Evolutionary conservation across 2,329 filamentous ascomycete species (phyloP), one percentile per base, ranked within the genome.

Genomic region (Allantophomopsis lycopodina): DNA sequence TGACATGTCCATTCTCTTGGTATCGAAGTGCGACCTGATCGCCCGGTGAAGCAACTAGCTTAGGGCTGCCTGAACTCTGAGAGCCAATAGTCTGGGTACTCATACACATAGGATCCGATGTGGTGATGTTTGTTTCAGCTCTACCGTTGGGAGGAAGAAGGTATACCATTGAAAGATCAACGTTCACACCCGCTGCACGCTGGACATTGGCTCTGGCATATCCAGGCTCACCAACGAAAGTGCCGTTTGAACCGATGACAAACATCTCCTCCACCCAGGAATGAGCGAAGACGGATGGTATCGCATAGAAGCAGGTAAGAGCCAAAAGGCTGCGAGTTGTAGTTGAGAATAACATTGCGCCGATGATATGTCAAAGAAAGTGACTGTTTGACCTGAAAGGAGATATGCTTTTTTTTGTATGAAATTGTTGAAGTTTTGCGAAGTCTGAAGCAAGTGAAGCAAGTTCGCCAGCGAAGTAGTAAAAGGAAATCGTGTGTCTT

Each of bases 221-320:
- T 23, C 89, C 89, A 17, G 73, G 64, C 7, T 69, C 57, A 20
- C 82, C 82, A 15, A 78, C 64, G 55, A 87, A 85, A 28, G 75
- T 75, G 40, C 87, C 88, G 50, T 86, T 82, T 20, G 73, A 57
- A 39, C 76, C 73, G 55, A 95, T 77, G 42, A 76, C 74, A 45
- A 68, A 73, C 37, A 89, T 66, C 51, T 79, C 67, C 60, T 95
- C 87, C 36, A 89, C 71, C 88, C 88, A 95, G 14, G 77, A 81
- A 60, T 95, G 89, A 30, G 75, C 79, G 18, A 47, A 35, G 14
- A 40, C 45, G n/a, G 40, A 35, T 6, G 45, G 32, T 34, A 13
- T 12, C 3, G 13, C 16, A 34, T 12, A 15, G 32, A 34, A 12
- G 13, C 12, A 34, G 32, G 6, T 34, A 12, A 34, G 15, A 14